phyloP scores from a whole-genome alignment of 176 grass and related monocot genomes.

The Musa schizocarpa region DNA sequence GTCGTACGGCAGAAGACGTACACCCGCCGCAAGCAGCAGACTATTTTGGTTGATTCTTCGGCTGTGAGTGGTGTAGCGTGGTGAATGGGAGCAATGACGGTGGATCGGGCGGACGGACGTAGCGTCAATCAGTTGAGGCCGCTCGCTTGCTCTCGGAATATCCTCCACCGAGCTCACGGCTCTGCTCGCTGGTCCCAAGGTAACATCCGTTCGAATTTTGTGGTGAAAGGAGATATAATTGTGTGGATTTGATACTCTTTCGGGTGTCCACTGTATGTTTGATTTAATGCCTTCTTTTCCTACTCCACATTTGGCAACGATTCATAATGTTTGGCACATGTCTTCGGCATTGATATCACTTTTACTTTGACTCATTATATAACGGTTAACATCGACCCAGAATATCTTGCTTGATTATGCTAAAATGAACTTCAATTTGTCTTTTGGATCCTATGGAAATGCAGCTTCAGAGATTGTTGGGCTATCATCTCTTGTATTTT shows the following conservation, averaged over 20 bases:
- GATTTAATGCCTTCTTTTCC: not conserved
- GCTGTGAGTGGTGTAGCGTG: not conserved
- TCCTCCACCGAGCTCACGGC: conserved; percentile 68
- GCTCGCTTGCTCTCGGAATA: conserved; percentile 59
- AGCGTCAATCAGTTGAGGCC: conserved; percentile 61
- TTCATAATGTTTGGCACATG: not conserved
- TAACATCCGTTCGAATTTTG: not conserved
- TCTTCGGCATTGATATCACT: not conserved
- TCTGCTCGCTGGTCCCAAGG: conserved; percentile 88
- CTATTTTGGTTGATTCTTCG: too few relatives aligned
- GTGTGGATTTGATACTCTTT: not conserved
- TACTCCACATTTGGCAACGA: not conserved
- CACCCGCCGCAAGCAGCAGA: not conserved
- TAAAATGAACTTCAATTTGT: too few relatives aligned
- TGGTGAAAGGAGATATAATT: not conserved
- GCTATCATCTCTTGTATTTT: too few relatives aligned
- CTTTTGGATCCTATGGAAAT: too few relatives aligned
- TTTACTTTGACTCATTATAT: not conserved
- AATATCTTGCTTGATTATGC: too few relatives aligned
- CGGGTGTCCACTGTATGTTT: not conserved
- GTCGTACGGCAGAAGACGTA: too few relatives aligned
- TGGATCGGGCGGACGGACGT: conserved; percentile 39
- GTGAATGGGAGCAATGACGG: conserved; percentile 30
- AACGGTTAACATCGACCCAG: too few relatives aligned
- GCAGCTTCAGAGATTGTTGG: too few relatives aligned